These are phyloP conservation scores for Thelephora aurantiotincta DNA, from an alignment of 768 basidiomycete genomes.

Conservation along the genomic window DNA sequence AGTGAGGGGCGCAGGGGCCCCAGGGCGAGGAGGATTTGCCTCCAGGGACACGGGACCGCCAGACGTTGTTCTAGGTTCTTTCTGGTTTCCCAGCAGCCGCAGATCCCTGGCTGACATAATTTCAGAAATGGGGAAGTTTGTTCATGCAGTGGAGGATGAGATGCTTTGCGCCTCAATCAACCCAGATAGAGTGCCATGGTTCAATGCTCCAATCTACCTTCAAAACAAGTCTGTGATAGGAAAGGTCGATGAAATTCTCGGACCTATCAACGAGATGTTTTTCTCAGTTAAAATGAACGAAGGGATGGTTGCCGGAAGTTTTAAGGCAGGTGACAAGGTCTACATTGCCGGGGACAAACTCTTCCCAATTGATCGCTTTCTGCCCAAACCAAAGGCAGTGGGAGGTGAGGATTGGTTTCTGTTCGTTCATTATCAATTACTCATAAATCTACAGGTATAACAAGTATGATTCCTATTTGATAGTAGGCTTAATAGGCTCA, in stretches of 20 bases:
- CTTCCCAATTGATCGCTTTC: slow-evolving; percentile 88
- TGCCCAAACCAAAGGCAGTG: slow-evolving; percentile 84
- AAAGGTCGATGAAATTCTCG: slow-evolving; percentile 98
- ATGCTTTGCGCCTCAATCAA: slow-evolving; percentile 88
- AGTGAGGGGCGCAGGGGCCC: slow-evolving; percentile 32
- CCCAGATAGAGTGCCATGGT: slow-evolving; percentile 90
- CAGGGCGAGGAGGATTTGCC: slow-evolving; percentile 56
- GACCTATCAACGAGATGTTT: slow-evolving; percentile 96
- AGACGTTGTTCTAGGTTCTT: slow-evolving; percentile 59
- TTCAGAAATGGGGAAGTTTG: slow-evolving; percentile 80
- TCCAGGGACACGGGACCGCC: slow-evolving; percentile 70
- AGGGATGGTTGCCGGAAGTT: slow-evolving; percentile 90
- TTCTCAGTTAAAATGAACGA: slow-evolving; percentile 96
- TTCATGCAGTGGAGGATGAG: slow-evolving; percentile 95
- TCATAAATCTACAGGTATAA: too few relatives aligned
- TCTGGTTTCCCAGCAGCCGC: neutral
- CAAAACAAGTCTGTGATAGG: slow-evolving; percentile 94
- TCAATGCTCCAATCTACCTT: slow-evolving; percentile 97
- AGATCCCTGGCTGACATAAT: neutral
- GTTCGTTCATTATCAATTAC: neutral
- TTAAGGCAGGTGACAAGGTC: slow-evolving; percentile 96
- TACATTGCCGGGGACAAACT: slow-evolving; percentile 97
- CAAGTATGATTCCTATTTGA: too few relatives aligned
- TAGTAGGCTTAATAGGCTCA: slow-evolving; percentile 3
- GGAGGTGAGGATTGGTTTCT: slow-evolving; percentile 33